Percentiles rank a stretch among this genome's conserved stretches.
phyloP scores from a whole-genome alignment of 148 eudicot species.

The Pharnaceum exiguum region DNA sequence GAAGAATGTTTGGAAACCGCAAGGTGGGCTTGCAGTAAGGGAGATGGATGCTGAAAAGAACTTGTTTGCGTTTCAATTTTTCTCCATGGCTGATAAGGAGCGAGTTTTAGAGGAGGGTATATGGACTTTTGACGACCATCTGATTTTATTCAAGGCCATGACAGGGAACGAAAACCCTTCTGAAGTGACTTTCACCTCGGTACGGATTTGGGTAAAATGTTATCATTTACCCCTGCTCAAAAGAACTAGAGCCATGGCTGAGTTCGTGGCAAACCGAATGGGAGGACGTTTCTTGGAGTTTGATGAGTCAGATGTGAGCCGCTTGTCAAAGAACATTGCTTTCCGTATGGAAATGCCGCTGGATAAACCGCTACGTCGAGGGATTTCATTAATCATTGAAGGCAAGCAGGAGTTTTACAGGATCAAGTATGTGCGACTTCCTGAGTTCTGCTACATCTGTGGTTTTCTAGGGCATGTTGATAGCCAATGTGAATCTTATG shows the following conservation, averaged over 20 bases:
- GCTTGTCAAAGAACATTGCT: too few species aligned
- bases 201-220: not conserved
- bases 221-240: not conserved
- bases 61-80: not conserved
- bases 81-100: not conserved
- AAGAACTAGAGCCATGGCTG: not conserved
- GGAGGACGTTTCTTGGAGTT: not conserved
- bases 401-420: too few species aligned
- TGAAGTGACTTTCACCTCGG: not conserved
- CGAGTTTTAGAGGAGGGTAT: not conserved
- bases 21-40: not conserved
- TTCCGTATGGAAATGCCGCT: too few species aligned
- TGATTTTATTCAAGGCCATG: not conserved
- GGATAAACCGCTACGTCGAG: too few species aligned
- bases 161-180: not conserved
- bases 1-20: not conserved
- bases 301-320: not conserved
- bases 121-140: not conserved
- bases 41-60: not conserved
- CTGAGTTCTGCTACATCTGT: too few species aligned
- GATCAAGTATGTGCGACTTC: too few species aligned
- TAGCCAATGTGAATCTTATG: too few species aligned
- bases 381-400: too few species aligned
- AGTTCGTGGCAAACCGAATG: not conserved
- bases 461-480: too few species aligned